Evolutionary conservation across 352 stramenopile genomes (phyloP).

Genomic region (Elongisporangium undulatum): DNA sequence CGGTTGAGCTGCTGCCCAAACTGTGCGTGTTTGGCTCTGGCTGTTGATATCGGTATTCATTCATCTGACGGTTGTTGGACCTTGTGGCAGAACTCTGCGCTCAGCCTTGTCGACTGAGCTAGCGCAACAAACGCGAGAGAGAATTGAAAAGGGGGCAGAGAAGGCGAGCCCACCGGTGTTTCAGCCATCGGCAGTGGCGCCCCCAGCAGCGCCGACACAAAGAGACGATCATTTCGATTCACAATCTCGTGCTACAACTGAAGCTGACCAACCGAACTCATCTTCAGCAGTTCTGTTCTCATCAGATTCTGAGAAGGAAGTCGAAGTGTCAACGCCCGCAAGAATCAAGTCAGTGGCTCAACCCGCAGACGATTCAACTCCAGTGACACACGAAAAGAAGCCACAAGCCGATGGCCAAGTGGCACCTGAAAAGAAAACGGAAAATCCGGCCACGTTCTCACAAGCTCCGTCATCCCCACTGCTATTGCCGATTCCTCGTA

Average conservation of each 20-base stretch:
- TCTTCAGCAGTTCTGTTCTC: background rate
- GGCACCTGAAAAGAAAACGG: background rate
- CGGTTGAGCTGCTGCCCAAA: background rate
- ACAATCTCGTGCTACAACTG: background rate
- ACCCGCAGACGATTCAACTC: background rate
- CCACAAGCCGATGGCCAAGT: background rate
- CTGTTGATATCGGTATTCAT: background rate
- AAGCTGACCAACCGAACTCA: background rate
- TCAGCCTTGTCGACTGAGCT: conserved; percentile 33
- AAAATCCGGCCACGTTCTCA: background rate
- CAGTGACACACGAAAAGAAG: background rate
- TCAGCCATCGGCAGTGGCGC: background rate
- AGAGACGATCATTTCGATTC: background rate
- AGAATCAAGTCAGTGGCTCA: background rate
- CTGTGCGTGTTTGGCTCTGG: background rate
- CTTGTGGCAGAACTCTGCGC: conserved; percentile 9
- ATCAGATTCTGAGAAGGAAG: background rate
- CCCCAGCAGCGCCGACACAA: background rate
- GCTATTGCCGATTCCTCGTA: background rate
- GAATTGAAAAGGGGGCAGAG: conserved; percentile 27
- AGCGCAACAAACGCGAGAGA: conserved; percentile 22
- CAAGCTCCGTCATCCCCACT: background rate
- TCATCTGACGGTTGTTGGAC: too few relatives aligned
- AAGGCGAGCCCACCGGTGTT: too few relatives aligned
- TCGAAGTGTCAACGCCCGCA: background rate